Evolutionary conservation across 2,329 filamentous ascomycete species (phyloP).

Genomic region (Sporothrix brunneoviolacea): DNA sequence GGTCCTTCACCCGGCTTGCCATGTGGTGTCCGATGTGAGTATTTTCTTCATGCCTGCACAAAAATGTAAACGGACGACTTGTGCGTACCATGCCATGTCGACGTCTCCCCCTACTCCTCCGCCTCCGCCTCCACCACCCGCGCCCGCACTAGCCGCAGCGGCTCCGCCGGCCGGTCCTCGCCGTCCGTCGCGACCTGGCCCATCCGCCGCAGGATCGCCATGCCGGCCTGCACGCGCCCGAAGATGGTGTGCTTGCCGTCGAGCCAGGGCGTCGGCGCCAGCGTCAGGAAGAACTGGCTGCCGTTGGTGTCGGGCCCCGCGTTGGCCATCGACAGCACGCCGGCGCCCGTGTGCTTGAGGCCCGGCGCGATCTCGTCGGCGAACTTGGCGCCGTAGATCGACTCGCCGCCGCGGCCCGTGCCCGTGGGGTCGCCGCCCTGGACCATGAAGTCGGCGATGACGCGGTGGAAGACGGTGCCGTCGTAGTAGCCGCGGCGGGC

Average conservation of each 20-base stretch:
- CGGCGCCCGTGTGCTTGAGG: slow-evolving; percentile 87
- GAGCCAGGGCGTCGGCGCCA: slow-evolving; percentile 91
- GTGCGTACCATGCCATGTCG: too few relatives aligned
- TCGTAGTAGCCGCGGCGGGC: slow-evolving; percentile 83
- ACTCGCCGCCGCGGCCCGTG: slow-evolving; percentile 79
- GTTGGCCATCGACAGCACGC: slow-evolving; percentile 95
- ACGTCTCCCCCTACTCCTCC: not conserved
- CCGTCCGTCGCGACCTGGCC: slow-evolving; percentile 76
- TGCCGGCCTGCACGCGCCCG: slow-evolving; percentile 76
- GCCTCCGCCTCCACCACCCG: slow-evolving; percentile 50
- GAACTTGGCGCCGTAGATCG: slow-evolving; percentile 90
- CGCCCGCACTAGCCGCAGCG: slow-evolving; percentile 73
- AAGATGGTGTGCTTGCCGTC: slow-evolving; percentile 98
- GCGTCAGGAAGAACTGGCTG: slow-evolving; percentile 90
- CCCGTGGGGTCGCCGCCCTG: slow-evolving; percentile 93
- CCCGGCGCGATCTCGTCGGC: slow-evolving; percentile 70
- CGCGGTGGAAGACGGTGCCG: slow-evolving; percentile 78
- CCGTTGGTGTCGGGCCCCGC: slow-evolving; percentile 89
- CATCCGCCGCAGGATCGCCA: slow-evolving; percentile 80
- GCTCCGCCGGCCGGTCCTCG: slow-evolving; percentile 74
- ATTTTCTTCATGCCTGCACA: too few relatives aligned
- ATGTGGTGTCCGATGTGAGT: too few relatives aligned
- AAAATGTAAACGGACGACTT: too few relatives aligned
- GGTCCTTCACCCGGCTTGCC: too few relatives aligned
- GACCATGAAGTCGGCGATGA: slow-evolving; percentile 95